Percentiles rank a stretch among this genome's conserved stretches.
Evolutionary conservation across 1,139 yeast genomes (phyloP).

Genomic region (Petasospora rhodanensis): DNA sequence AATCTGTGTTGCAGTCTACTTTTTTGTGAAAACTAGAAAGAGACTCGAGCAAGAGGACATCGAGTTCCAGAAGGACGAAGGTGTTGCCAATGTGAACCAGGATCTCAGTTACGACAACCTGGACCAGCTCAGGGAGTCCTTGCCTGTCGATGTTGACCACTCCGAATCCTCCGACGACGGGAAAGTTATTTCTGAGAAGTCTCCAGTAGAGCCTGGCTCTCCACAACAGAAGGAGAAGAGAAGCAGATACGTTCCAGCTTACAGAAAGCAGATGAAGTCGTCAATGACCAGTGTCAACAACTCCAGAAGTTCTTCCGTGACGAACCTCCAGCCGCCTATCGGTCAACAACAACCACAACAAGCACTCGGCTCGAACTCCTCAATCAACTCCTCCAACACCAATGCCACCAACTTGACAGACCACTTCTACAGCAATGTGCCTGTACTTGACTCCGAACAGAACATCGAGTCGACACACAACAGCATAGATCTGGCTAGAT

Average conservation of each 20-base stretch:
- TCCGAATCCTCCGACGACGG: constrained; percentile 18
- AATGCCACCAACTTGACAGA: constrained; percentile 13
- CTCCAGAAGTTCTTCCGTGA: constrained; percentile 25
- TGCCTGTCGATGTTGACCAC: constrained; percentile 4
- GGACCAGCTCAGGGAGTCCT: constrained; percentile 20
- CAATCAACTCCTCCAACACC: constrained; percentile 29
- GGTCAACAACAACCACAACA: constrained; percentile 7
- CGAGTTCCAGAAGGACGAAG: constrained; percentile 27
- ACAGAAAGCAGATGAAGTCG: constrained; percentile 30
- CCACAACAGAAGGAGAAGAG: constrained; percentile 12
- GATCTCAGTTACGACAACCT: constrained; percentile 30
- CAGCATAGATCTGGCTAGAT: constrained; percentile 21
- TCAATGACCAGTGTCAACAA: constrained; percentile 21
- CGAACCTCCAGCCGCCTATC: constrained; percentile 18
- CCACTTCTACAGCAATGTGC: constrained; percentile 22
- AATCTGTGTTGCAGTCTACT: constrained; percentile 28
- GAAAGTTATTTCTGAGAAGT: constrained; percentile 12
- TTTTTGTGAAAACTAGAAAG: constrained; percentile 35
- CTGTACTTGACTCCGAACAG: constrained; percentile 16
- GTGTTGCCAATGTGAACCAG: constrained; percentile 28
- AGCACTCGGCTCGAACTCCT: constrained; percentile 28
- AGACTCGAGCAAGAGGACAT: constrained; percentile 33
- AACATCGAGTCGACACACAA: constrained; percentile 8
- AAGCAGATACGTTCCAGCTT: constrained; percentile 34
- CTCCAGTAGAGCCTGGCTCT: background rate